These are phyloP conservation scores for Pterula multifida DNA, from an alignment of 1,284 basidiomycete genomes.

Conservation along the genomic window DNA sequence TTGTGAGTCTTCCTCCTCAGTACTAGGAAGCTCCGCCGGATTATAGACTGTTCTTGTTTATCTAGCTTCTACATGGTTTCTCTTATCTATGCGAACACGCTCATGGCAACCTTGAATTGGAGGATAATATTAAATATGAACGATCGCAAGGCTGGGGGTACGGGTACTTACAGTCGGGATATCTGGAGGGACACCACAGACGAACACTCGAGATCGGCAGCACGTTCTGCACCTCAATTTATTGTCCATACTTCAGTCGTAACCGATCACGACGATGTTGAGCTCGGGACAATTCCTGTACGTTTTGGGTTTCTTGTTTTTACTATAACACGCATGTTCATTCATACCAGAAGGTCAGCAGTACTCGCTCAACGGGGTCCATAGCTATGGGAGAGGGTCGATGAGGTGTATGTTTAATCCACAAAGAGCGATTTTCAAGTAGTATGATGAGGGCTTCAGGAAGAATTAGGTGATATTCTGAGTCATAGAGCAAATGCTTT, in stretches of 20 bases:
- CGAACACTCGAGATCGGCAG: not conserved
- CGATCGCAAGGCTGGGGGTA: not conserved
- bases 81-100: not conserved
- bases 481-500: too few species aligned
- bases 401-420: too few species aligned
- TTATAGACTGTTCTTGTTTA: not conserved
- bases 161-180: not conserved
- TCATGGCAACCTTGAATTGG: not conserved
- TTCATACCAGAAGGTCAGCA: too few species aligned
- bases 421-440: too few species aligned
- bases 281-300: not conserved
- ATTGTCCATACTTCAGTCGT: not conserved
- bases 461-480: too few species aligned
- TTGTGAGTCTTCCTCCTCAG: not conserved
- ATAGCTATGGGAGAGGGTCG: too few species aligned
- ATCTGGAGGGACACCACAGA: not conserved
- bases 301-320: not conserved
- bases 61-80: not conserved
- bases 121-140: not conserved
- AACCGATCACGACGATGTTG: not conserved
- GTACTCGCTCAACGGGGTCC: too few species aligned
- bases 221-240: not conserved
- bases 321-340: too few species aligned
- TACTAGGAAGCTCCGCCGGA: not conserved
- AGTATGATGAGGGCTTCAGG: too few species aligned